Conservation (phyloP, 1,284 basidiomycete species). For the Microbotryomycetes sp. region DNA sequence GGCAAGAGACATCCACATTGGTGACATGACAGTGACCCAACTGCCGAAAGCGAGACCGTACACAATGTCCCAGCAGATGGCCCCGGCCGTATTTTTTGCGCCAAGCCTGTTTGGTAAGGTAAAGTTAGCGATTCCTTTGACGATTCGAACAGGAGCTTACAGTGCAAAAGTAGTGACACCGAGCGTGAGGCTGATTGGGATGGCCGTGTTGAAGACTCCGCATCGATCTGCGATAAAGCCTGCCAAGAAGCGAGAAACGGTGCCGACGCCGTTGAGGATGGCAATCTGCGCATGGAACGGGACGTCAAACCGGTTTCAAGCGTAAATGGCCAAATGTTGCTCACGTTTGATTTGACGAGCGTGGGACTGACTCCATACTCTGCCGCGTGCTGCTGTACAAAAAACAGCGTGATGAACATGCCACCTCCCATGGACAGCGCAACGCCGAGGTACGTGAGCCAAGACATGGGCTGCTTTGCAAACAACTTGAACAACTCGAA, state of each 20-base stretch:
- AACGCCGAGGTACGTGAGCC: neutral
- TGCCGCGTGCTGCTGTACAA: slow-evolving; percentile 1
- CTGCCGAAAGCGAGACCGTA: slow-evolving; percentile 21
- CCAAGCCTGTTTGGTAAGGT: slow-evolving; percentile 6
- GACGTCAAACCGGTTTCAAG: too few relatives aligned
- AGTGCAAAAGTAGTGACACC: slow-evolving; percentile 23
- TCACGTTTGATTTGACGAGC: neutral
- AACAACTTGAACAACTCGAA: neutral
- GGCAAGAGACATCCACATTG: slow-evolving; percentile 3
- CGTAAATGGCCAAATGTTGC: neutral
- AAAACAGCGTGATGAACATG: slow-evolving; percentile 8
- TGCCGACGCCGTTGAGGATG: slow-evolving; percentile 12
- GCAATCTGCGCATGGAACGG: neutral
- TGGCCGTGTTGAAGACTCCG: slow-evolving; percentile 18
- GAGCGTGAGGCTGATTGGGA: slow-evolving; percentile 5
- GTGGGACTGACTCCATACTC: neutral
- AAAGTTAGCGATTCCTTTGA: neutral
- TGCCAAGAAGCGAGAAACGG: neutral
- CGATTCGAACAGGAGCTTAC: neutral
- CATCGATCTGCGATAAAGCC: slow-evolving; percentile 5
- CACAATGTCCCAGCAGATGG: slow-evolving; percentile 18
- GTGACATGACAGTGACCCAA: slow-evolving; percentile 9
- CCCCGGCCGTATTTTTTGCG: slow-evolving; percentile 8
- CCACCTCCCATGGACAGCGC: neutral
- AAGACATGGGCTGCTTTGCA: neutral